Percentiles rank a stretch among this genome's conserved stretches.
phyloP scores from a whole-genome alignment of 2,329 filamentous ascomycete species.

The Aspergillus sp. region DNA sequence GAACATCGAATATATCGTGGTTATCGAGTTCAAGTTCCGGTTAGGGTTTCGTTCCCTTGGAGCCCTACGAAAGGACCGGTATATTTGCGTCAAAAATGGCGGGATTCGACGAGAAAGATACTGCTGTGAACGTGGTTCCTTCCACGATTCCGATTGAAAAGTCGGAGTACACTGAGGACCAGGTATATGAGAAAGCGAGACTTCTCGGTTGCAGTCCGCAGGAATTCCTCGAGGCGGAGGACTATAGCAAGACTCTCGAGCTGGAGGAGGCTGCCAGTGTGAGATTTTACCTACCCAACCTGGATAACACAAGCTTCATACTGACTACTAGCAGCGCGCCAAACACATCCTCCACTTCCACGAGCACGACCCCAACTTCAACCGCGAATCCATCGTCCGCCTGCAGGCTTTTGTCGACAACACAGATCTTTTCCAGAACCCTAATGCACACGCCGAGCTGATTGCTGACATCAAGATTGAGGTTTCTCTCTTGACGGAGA shows the following conservation, averaged over 20 bases:
- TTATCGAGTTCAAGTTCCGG: no score
- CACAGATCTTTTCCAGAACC: constrained; percentile 6
- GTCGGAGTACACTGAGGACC: neutral
- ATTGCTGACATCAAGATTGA: constrained; percentile 6
- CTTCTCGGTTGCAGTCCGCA: neutral
- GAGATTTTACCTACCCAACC: neutral
- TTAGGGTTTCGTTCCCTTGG: no score
- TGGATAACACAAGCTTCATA: neutral
- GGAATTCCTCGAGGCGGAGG: neutral
- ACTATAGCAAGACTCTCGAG: neutral
- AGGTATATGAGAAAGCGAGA: neutral
- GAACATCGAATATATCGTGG: no score
- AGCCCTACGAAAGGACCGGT: no score
- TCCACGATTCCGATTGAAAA: neutral
- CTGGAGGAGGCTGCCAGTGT: constrained; percentile 1
- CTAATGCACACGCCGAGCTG: neutral
- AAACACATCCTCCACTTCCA: constrained; percentile 10
- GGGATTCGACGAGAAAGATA: neutral
- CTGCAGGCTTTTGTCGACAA: constrained; percentile 3
- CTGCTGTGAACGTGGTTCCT: neutral
- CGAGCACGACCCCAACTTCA: constrained; percentile 10
- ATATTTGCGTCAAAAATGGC: neutral
- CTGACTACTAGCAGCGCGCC: neutral
- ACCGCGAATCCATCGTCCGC: neutral
- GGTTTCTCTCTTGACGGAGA: constrained; percentile 1